Evolutionary conservation across 2,329 filamentous ascomycete species (phyloP), one percentile per base, ranked within the genome.

Genomic region (Triangularia setosa): DNA sequence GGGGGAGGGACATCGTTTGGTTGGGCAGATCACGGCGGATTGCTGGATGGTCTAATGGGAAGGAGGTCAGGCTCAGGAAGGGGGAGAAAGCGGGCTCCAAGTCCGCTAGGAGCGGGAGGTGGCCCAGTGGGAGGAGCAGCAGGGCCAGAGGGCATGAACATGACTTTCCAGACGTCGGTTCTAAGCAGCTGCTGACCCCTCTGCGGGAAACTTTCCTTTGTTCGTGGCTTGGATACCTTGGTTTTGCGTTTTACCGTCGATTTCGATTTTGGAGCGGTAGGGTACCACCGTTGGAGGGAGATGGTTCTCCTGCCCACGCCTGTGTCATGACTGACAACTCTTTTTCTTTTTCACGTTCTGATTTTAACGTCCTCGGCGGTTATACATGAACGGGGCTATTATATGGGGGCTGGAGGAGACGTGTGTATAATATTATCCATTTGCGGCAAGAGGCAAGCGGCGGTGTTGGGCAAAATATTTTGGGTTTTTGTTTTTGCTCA

Each of bases 131-230:
- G 58, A 53, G 58, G 58, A 21, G 24, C 14, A 40, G 40, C 48
- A 18, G 48, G 27, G 3, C 58, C 24, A 14, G 18, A 16, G 48
- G 14, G 12, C 24, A 28, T 44, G 56, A 60, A 57, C 33, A 35
- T 65, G 64, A 62, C 64, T 18, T 65, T 65, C 18, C 60, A 65
- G 60, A 65, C 64, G 2, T 65, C 64, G 30, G 64, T 62, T 30
- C 48, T 62, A n/a, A 18, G 53, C 5, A 27, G 48, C n/a, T 60
- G 27, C 21, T 44, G 57, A 59, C 11, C 44, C 27, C n/a, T 54
- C 24, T 30, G 18, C 33, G 40, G 40, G 18, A 4, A 6, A 23
- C 21, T 62, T 58, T 27, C 8, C 24, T 59, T 24, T 59, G 14
- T 59, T 25, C n/a, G 8, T 18, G 1, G n/a, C 28, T 24, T 48